Base-by-base conservation (phyloP, 148 eudicot species). In the Silene conica region DNA sequence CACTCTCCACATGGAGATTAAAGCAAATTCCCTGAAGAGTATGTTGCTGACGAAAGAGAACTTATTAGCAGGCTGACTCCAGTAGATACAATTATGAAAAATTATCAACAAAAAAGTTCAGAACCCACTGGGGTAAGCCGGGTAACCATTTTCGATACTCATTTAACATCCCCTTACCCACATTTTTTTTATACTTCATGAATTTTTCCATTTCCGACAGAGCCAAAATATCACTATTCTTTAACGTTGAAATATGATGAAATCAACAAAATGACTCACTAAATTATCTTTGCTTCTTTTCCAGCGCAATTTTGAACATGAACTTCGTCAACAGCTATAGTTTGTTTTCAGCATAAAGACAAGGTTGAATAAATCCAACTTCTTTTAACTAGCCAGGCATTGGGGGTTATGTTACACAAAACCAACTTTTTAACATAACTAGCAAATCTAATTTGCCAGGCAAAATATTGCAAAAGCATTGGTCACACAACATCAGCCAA, bases 1-100 rank as follows among this genome's bases (percentile, higher is more conserved):
- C 60, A 92, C 97, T 86, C 98, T 94, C 97, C 98, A 90, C 96
- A 94, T 91, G 41, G 98, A 92, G 61, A 92, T 88, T 67, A 94
- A 84, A 81, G 98, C 90, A 79, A 94, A 94, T 78, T 94, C 98
- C 82, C 98, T 78, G 83, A 94, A 94, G 72, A 94, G 85, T 75
- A 88, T 78, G 78, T 94, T 94, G 88, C 98, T 94, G 78, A 74
- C 77, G 59, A 70, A 68, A 58, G 67, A 31, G 10, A 43, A 34
- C 5, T 58, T 60, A 25, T 78, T 41, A 72, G 78, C 54, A 61
- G 65, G 70, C 22, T 59, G 46, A 52, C 48, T 67, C 73, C 48
- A 66, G 56, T 38, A 38, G 43, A 38, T 38, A 38, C 8, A 38
- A 38, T 50, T 13, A 12, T 50, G 55, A 13, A 21, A 46, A 41